Evolutionary conservation across 75 land plant species (phyloP), one percentile per base, ranked within the genome.

Genomic region (Isoetes taiwanensis): DNA sequence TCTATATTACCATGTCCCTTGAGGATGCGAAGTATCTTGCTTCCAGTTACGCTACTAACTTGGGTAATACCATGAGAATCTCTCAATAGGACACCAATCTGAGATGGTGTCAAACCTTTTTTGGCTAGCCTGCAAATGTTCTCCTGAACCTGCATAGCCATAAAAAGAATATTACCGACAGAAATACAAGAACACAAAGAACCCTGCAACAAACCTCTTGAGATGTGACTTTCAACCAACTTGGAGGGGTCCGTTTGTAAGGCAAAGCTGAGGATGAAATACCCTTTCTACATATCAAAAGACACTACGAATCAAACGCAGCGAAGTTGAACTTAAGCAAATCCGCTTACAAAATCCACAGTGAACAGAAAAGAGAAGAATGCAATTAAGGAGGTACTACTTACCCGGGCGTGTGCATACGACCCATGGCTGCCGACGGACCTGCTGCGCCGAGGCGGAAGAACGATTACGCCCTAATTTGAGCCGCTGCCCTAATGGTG

Each of bases 21-120:
- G 54, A 88, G 76, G 32, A 88, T 85, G 38, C 85, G 68, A 41
- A 86, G 54, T 16, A 86, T 73, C 65, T 86, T 86, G 67, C 77
- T 83, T 16, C 93, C 91, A 31, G 81, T 86, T 4, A 86, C 87
- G 57, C 80, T 80, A 64, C 75, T 83, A 10, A 83, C 84, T 63
- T 88, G 90, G 5, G 91, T 85, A 66, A 88, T 85, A 11, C 95
- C 95, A 65, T 85, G 85, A 11, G 90, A 85, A 40, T 88, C 95
- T 58, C 90, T 66, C 30, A 88, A 78, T 9, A 84, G 73, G 0
- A 88, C 95, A 67, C 95, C 90, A 50, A 88, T 88, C 72, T 84
- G 90, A 17, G 95, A 88, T 0, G 85, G 90, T 2, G 95, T 79
- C 61, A 81, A 25, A 56, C 95, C 95, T 69, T 84, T 88, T 76